Evolutionary conservation across 2,329 filamentous ascomycete species (phyloP).

Genomic region (Nigrograna mackinnonii): DNA sequence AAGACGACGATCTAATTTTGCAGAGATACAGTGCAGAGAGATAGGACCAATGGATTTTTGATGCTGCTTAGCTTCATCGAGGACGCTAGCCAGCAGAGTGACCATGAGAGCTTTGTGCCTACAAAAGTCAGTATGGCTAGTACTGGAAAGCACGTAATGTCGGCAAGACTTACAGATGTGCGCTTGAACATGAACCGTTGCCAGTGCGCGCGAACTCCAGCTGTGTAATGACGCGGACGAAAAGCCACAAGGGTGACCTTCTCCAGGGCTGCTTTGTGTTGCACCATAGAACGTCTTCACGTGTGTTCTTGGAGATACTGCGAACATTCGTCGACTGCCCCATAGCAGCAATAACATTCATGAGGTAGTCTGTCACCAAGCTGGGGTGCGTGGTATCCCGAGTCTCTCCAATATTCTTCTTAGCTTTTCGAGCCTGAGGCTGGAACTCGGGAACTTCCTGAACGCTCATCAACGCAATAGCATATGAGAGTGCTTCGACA

Average conservation of each 20-base stretch:
- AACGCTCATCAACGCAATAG: constrained; percentile 40
- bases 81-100: neutral
- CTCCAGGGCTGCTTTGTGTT: constrained; percentile 49
- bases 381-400: constrained; percentile 55
- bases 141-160: too few species aligned
- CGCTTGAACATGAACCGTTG: constrained; percentile 56
- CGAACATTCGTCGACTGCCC: constrained; percentile 27
- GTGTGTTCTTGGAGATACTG: constrained; percentile 55
- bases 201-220: constrained; percentile 30
- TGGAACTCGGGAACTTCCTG: constrained; percentile 40
- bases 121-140: neutral
- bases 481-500: constrained; percentile 26
- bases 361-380: constrained; percentile 57
- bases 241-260: constrained; percentile 58
- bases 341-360: constrained; percentile 41
- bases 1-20: constrained; percentile 24
- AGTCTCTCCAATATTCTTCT: constrained; percentile 40
- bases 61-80: neutral
- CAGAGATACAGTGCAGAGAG: constrained; percentile 12
- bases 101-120: neutral
- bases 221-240: constrained; percentile 58
- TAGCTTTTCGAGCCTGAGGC: constrained; percentile 44
- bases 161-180: too few species aligned
- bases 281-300: constrained; percentile 58
- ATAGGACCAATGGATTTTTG: neutral